phyloP scores from a whole-genome alignment of 371 early-diverging fungal species.

The Sporodiniella umbellata region DNA sequence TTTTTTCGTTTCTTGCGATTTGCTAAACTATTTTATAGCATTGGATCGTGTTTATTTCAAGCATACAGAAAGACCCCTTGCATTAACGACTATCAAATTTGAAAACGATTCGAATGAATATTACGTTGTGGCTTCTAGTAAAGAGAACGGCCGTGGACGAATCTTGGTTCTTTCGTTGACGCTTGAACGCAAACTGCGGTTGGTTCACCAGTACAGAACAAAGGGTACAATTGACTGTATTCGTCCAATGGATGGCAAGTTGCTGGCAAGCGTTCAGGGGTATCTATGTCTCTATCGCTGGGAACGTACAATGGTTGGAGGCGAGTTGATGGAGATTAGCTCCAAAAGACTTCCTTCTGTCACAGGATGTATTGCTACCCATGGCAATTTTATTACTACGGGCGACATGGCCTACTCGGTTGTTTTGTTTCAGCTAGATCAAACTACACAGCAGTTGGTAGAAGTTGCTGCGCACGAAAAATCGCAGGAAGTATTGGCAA shows the following conservation, averaged over 20 bases:
- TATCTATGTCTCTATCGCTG: constrained; percentile 36
- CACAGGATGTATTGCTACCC: constrained; percentile 25
- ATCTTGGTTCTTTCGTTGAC: constrained; percentile 56
- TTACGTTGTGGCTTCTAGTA: constrained; percentile 63
- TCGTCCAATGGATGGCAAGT: constrained; percentile 40
- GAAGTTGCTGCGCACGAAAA: constrained; percentile 68
- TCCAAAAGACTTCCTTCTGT: constrained; percentile 24
- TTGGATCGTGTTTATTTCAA: constrained; percentile 46
- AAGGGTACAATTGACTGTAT: constrained; percentile 55
- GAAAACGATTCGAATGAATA: constrained; percentile 40
- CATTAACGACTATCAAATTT: constrained; percentile 34
- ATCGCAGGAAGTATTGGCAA: constrained; percentile 63
- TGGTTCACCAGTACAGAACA: constrained; percentile 37
- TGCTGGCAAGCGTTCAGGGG: constrained; percentile 55
- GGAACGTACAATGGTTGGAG: constrained; percentile 28
- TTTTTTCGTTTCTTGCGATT: no score
- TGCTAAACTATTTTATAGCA: constrained; percentile 14
- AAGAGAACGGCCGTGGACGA: constrained; percentile 51
- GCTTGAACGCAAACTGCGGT: constrained; percentile 34
- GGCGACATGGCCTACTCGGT: constrained; percentile 36
- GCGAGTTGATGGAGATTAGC: constrained; percentile 22
- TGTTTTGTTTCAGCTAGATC: constrained; percentile 43
- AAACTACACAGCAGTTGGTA: constrained; percentile 49
- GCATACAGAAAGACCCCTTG: constrained; percentile 41
- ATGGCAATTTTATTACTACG: constrained; percentile 21